Base-by-base conservation (phyloP, 1,284 basidiomycete genomes). In the Cerioporus squamosus region DNA sequence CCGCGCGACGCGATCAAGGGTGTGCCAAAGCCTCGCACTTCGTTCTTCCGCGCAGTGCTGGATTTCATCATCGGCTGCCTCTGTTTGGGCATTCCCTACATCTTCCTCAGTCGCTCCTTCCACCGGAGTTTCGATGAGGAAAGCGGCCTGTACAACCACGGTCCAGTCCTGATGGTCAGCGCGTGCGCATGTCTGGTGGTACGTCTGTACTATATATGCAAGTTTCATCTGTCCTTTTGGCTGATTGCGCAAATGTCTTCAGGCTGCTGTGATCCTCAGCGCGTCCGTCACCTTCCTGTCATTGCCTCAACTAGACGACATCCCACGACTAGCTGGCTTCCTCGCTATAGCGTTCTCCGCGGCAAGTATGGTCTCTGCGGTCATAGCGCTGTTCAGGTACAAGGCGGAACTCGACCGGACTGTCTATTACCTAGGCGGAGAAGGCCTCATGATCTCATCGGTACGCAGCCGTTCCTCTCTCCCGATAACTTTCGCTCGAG, bases 201-300 rank as follows among this genome's bases (percentile, higher is more conserved):
- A 71, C 74, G 85, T 78, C 29, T 61, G n/a, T n/a, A n/a, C n/a
- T n/a, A 24, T 1, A 42, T 40, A 40, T 47, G 23, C 14, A 17
- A 3, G n/a, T 8, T 15, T n/a, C 20, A 12, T 8, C 5, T 26
- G 44, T 44, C 4, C 22, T 14, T 17, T 22, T 38, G 55, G 7
- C 33, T 48, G 26, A 51, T 29, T 38, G n/a, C 24, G 17, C 17
- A 15, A 10, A 17, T 26, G 31, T 53, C 20, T 31, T 6, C 55
- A 92, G 90, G 88, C 90, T 65, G 89, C 88, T 26, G 81, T 91
- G 53, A 81, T 92, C 18, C 75, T 92, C 54, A 90, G 89, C 66
- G 87, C 88, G 40, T 88, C 88, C 44, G 86, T 91, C 55, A 91
- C 88, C 29, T 85, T 92, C 74, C 81, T 92, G 68, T 84, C 87